phyloP scores from a whole-genome alignment of 257 asterid genomes.

The Primulina eburnea region DNA sequence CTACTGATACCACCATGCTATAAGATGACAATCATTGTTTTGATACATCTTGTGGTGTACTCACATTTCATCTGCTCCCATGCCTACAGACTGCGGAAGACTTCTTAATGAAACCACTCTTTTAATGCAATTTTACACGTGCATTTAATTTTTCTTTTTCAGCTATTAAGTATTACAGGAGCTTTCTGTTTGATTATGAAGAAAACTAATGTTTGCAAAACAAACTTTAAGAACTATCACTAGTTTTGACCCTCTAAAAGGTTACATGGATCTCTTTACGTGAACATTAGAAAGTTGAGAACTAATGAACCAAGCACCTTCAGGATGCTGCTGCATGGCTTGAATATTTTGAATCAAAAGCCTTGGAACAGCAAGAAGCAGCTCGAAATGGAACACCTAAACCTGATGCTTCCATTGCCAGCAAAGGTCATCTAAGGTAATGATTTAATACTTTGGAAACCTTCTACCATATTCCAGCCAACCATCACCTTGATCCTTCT shows the following conservation, averaged over 20 bases:
- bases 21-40: slow-evolving; percentile 3
- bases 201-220: background rate
- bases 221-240: background rate
- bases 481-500: slow-evolving; percentile 36
- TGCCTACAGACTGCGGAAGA: background rate
- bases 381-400: slow-evolving; percentile 90
- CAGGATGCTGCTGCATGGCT: slow-evolving; percentile 99
- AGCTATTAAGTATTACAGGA: too few species aligned
- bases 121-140: background rate
- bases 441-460: slow-evolving; percentile 43
- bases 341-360: slow-evolving; percentile 96
- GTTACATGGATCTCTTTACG: background rate
- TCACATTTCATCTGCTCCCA: slow-evolving; percentile 2
- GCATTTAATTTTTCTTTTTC: background rate
- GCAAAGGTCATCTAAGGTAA: slow-evolving; percentile 99
- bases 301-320: slow-evolving; percentile 25
- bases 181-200: background rate
- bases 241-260: slow-evolving; percentile 6
- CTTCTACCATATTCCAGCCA: slow-evolving; percentile 24
- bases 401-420: slow-evolving; percentile 93
- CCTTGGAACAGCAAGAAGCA: slow-evolving; percentile 98
- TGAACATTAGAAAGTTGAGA: slow-evolving; percentile 1
- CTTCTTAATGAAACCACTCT: background rate
- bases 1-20: slow-evolving; percentile 8
- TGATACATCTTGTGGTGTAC: background rate